Evolutionary conservation across 2,329 filamentous ascomycete genomes (phyloP).

Genomic region (Phialophora tarda): DNA sequence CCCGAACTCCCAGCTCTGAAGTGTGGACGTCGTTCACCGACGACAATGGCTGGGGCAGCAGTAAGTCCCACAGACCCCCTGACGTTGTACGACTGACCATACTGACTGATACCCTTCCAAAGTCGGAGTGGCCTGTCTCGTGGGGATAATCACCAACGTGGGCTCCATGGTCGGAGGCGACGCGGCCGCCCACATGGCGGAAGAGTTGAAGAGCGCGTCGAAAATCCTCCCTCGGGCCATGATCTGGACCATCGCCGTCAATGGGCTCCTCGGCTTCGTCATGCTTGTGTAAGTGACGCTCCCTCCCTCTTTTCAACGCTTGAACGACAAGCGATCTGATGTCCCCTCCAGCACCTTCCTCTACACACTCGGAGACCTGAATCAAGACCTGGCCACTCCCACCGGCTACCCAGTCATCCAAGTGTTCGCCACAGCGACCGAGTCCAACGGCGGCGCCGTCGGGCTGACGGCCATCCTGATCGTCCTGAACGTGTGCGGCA

Average conservation of each 20-base stretch:
- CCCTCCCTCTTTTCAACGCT: conserved; percentile 28
- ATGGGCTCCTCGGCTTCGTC: conserved; percentile 46
- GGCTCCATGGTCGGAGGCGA: conserved; percentile 51
- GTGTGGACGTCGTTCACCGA: conserved; percentile 56
- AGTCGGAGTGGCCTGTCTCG: conserved; percentile 46
- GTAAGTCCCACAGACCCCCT: conserved; percentile 47
- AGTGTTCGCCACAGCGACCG: conserved; percentile 42
- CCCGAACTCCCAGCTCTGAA: conserved; percentile 46
- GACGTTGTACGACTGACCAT: conserved; percentile 27
- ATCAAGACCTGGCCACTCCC: conserved; percentile 38
- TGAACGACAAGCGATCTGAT: neutral
- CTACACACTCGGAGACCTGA: conserved; percentile 47
- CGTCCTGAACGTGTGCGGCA: conserved; percentile 43
- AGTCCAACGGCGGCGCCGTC: conserved; percentile 47
- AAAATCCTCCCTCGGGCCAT: conserved; percentile 47
- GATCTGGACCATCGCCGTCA: conserved; percentile 45
- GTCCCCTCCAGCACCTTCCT: conserved; percentile 41
- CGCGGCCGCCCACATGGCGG: conserved; percentile 46
- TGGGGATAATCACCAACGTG: conserved; percentile 50
- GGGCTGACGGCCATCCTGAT: conserved; percentile 48
- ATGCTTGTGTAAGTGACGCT: conserved; percentile 46
- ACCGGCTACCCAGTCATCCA: conserved; percentile 46
- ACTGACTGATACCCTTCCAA: conserved; percentile 43
- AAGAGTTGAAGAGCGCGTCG: conserved; percentile 49
- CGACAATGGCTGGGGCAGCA: conserved; percentile 49